Evolutionary conservation across 1,284 basidiomycete genomes (phyloP).

Genomic region (Leccinum subrobustum): DNA sequence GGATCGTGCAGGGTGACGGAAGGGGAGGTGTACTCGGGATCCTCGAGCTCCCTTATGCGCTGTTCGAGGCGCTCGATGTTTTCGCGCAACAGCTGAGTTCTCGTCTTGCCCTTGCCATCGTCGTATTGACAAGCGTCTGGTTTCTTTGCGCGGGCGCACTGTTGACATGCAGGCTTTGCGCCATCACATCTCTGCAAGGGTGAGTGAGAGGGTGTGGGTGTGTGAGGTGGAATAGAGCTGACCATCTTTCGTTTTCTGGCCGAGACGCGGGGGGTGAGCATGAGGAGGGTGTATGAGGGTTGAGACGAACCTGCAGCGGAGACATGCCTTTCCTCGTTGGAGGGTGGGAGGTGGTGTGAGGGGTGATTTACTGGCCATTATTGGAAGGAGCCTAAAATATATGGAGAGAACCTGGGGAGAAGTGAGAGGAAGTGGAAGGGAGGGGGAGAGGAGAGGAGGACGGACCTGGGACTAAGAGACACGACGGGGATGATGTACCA

Average conservation of each 20-base stretch:
- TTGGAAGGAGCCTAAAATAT: conserved; percentile 15
- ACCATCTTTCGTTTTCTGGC: conserved; percentile 79
- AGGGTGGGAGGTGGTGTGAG: conserved; percentile 33
- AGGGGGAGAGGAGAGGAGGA: neutral
- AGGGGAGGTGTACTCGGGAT: no score
- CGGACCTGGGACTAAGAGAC: neutral
- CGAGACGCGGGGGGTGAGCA: conserved; percentile 12
- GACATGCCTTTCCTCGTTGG: conserved; percentile 37
- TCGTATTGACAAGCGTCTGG: no score
- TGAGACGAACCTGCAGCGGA: conserved; percentile 33
- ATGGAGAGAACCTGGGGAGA: neutral
- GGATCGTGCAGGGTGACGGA: no score
- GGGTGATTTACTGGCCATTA: conserved; percentile 35
- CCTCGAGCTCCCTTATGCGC: no score
- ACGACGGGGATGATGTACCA: neutral
- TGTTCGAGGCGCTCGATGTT: no score
- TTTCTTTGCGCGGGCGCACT: no score
- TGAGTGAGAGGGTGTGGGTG: conserved; percentile 1
- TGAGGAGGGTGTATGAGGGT: neutral
- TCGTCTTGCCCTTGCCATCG: no score
- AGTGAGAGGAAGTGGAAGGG: neutral
- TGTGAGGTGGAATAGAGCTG: conserved; percentile 4
- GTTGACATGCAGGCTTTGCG: no score
- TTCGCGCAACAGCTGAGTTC: no score
- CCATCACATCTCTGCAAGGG: conserved; percentile 55